Evolutionary conservation across 2,329 filamentous ascomycete species (phyloP), one percentile per base, ranked within the genome.

Genomic region (Colletotrichum lentis): DNA sequence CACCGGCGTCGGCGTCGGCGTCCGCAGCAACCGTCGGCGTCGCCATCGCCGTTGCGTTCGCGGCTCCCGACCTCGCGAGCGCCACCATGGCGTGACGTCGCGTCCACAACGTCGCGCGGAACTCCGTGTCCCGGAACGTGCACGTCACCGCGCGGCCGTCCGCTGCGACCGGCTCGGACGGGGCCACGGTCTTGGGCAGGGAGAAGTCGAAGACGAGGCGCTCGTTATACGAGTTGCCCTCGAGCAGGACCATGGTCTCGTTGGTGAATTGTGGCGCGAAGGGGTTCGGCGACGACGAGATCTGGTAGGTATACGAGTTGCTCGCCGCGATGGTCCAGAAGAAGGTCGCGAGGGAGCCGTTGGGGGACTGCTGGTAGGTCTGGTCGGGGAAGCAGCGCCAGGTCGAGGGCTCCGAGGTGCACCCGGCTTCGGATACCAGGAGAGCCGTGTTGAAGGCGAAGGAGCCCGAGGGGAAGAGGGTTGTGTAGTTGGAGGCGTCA

Each of bases 321-420:
- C 73, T 69, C 4, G 79, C 73, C 2, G 77, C 76, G 65, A 92
- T 88, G 66, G 85, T 81, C 89, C 88, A 91, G 74, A 86, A 83
- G 76, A 91, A 90, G 7, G 82, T 85, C 0, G 85, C 81, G 58
- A 91, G 89, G 5, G 82, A 74, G 3, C 79, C 78, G 22, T 80
- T 78, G 14, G 71, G 76, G 11, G 61, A 44, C 22, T 69, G 37
- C 11, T 65, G 39, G 77, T 86, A 88, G 37, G 81, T 81, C 3
- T 77, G 79, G 73, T 84, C 86, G 1, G 89, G 88, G 69, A 84
- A 86, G 79, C 90, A 92, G 62, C 81, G 80, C 87, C 89, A 92
- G 1, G 87, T 87, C 5, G 81, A 77, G 0, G 84, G 71, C 71
- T 86, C 84, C 16, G 85, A 82, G 0, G 87, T 89, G 77, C 90